Evolutionary conservation across 164 flowering plant genomes (phyloP).

Genomic region (Vitis cinerea): DNA sequence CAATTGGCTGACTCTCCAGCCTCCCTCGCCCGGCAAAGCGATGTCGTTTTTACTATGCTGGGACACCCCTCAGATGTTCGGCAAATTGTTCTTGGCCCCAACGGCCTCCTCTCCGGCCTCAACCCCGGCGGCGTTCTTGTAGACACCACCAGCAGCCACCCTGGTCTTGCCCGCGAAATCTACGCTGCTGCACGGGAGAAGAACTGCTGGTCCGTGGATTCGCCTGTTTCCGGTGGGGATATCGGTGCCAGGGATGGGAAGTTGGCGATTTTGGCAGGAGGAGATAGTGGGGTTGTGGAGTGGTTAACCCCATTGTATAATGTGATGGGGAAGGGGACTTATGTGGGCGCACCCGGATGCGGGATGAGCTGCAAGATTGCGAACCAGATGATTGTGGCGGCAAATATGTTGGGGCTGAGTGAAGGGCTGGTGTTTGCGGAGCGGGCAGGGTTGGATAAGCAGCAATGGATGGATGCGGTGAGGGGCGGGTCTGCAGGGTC

Average conservation of each 20-base stretch:
- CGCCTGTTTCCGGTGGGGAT: slow-evolving; percentile 85
- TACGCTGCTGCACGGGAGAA: slow-evolving; percentile 32
- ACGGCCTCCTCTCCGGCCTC: slow-evolving; percentile 35
- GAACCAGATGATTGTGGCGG: slow-evolving; percentile 64
- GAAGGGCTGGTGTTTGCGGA: slow-evolving; percentile 74
- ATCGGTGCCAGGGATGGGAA: slow-evolving; percentile 66
- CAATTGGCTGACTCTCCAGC: slow-evolving; percentile 43
- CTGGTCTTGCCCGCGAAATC: slow-evolving; percentile 54
- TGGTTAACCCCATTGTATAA: slow-evolving; percentile 65
- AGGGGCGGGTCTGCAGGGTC: slow-evolving; percentile 71
- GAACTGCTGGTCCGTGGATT: slow-evolving; percentile 61
- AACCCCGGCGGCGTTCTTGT: slow-evolving; percentile 44
- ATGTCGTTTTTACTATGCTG: slow-evolving; percentile 78
- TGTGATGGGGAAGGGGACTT: slow-evolving; percentile 50
- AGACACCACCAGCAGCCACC: slow-evolving; percentile 70
- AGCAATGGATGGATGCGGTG: slow-evolving; percentile 45
- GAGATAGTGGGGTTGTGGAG: slow-evolving; percentile 43
- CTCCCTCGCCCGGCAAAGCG: slow-evolving; percentile 39
- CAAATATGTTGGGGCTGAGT: slow-evolving; percentile 62
- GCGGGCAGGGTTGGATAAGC: slow-evolving; percentile 56
- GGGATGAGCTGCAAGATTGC: slow-evolving; percentile 80
- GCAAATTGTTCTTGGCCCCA: slow-evolving; percentile 27
- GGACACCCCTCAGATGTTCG: slow-evolving; percentile 80
- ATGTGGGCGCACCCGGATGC: slow-evolving; percentile 57
- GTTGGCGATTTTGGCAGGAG: slow-evolving; percentile 68